phyloP scores from a whole-genome alignment of 2,329 filamentous ascomycete genomes.

The Corniculantispora saksenae region DNA sequence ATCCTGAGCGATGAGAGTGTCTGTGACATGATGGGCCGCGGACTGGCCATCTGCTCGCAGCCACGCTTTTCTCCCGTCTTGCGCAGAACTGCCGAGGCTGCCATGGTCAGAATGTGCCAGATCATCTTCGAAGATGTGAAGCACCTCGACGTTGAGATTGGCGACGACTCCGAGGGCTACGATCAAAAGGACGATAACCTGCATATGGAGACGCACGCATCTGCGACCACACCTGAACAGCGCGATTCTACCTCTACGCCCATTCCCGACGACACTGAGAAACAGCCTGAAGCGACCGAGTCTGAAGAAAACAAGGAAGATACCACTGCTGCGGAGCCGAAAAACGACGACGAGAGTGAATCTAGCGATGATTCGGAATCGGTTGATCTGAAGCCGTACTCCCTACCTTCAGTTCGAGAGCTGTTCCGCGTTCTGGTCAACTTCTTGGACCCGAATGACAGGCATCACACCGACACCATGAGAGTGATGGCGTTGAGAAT shows the following conservation, averaged over 20 bases:
- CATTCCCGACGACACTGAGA: constrained; percentile 10
- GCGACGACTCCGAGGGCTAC: constrained; percentile 64
- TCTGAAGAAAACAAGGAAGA: constrained; percentile 10
- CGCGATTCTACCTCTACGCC: constrained; percentile 13
- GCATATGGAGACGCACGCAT: constrained; percentile 69
- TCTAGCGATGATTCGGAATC: constrained; percentile 46
- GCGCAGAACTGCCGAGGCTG: constrained; percentile 87
- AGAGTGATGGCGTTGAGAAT: constrained; percentile 96
- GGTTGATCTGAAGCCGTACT: constrained; percentile 79
- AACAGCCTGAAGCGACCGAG: constrained; percentile 10
- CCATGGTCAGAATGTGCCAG: constrained; percentile 99
- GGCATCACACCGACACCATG: constrained; percentile 90
- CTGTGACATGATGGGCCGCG: constrained; percentile 99
- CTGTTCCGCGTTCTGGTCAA: constrained; percentile 92
- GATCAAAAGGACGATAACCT: constrained; percentile 71
- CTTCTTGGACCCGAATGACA: constrained; percentile 89
- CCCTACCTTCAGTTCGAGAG: constrained; percentile 89
- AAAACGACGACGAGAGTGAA: constrained; percentile 29
- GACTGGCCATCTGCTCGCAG: constrained; percentile 95
- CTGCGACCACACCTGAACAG: constrained; percentile 15
- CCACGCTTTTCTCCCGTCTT: constrained; percentile 87
- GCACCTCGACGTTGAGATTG: constrained; percentile 75
- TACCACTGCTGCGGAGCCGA: constrained; percentile 23
- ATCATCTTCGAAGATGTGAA: constrained; percentile 95
- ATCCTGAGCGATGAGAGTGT: constrained; percentile 97